phyloP scores from a whole-genome alignment of 345 rosid genomes.

The Moringa oleifera region DNA sequence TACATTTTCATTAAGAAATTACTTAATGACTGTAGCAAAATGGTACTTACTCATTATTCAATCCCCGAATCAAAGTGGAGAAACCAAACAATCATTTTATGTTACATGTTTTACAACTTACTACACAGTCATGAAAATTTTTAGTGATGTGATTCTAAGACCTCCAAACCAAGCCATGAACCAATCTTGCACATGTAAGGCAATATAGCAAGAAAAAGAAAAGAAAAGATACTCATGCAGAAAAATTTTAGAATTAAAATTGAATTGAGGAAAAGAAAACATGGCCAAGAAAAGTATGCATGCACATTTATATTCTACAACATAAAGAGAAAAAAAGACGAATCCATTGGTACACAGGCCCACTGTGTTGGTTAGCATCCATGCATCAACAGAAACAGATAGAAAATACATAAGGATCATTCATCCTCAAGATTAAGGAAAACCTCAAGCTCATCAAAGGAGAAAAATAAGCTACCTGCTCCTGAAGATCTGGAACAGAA shows the following conservation, averaged over 20 bases:
- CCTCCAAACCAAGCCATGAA: not conserved
- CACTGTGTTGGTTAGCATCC: not conserved
- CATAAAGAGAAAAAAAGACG: not conserved
- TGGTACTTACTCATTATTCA: not conserved
- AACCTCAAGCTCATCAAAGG: not conserved
- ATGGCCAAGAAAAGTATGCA: too few species aligned
- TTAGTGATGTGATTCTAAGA: too few species aligned
- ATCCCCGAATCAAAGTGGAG: not conserved
- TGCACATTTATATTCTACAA: not conserved
- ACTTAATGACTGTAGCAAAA: not conserved
- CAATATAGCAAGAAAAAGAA: too few species aligned
- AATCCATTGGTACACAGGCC: not conserved
- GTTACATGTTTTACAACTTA: not conserved
- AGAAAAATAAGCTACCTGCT: slow-evolving; percentile 50
- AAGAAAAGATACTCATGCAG: not conserved
- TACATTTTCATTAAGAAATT: not conserved
- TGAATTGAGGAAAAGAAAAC: too few species aligned
- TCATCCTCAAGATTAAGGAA: not conserved
- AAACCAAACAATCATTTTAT: not conserved
- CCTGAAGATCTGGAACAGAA: slow-evolving; percentile 78
- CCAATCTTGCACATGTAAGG: too few species aligned
- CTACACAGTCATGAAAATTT: not conserved
- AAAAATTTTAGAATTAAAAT: not conserved
- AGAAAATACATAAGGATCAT: not conserved
- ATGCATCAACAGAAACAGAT: not conserved